Evolutionary conservation across 768 basidiomycete genomes (phyloP).

Genomic region (Russula compacta): DNA sequence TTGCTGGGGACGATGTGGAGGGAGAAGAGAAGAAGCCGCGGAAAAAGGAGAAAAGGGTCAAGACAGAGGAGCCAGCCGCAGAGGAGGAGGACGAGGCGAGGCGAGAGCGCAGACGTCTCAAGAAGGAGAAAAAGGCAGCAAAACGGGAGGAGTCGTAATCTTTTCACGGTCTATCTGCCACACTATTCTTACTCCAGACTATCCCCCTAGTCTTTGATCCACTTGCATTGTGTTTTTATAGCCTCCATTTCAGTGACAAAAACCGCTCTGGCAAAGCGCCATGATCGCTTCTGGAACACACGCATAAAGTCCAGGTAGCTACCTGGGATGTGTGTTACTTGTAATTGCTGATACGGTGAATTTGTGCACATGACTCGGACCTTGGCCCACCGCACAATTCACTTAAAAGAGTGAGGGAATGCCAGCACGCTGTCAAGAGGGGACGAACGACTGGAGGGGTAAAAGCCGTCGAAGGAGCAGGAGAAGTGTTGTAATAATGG

Average conservation of each 20-base stretch:
- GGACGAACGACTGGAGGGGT: too few relatives aligned
- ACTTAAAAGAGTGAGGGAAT: too few relatives aligned
- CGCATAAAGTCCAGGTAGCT: background rate
- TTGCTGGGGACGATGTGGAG: conserved; percentile 33
- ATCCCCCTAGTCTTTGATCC: background rate
- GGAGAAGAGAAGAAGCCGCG: conserved; percentile 52
- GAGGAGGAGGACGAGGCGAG: conserved; percentile 52
- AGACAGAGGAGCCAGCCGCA: conserved; percentile 26
- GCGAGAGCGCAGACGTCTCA: conserved; percentile 53
- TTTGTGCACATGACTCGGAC: too few relatives aligned
- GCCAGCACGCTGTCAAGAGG: too few relatives aligned
- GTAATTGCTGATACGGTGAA: too few relatives aligned
- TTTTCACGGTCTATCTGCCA: background rate
- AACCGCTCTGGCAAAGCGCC: background rate
- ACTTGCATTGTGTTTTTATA: background rate
- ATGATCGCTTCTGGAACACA: background rate
- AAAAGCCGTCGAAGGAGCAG: too few relatives aligned
- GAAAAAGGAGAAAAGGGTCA: conserved; percentile 31
- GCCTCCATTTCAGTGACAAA: background rate
- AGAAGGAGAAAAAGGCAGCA: conserved; percentile 57
- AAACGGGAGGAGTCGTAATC: conserved; percentile 30
- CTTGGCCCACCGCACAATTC: too few relatives aligned
- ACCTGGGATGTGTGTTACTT: too few relatives aligned
- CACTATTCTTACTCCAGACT: background rate
- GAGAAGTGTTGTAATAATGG: too few relatives aligned